Evolutionary conservation across 805 yeast species (phyloP).

Genomic region (Grigorovia yakushimaensis): DNA sequence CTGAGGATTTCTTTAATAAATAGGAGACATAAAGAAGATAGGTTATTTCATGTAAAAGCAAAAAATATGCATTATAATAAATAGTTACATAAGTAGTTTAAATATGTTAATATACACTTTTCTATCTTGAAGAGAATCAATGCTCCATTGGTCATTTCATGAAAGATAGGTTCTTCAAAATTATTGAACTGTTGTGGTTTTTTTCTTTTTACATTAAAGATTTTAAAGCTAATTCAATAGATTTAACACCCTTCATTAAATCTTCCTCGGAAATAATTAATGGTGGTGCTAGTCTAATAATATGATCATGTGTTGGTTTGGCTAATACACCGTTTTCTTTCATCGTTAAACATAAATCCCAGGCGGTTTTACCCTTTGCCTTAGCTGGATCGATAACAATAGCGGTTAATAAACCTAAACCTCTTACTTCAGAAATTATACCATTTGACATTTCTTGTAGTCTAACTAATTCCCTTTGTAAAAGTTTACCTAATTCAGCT

Average conservation of each 20-base stretch:
- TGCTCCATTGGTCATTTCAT: too few relatives aligned
- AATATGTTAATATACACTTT: too few relatives aligned
- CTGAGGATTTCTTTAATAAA: too few relatives aligned
- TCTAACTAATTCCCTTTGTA: slow-evolving; percentile 48
- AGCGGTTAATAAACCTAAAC: slow-evolving; percentile 81
- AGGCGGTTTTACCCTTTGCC: slow-evolving; percentile 84
- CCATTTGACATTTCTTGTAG: slow-evolving; percentile 45
- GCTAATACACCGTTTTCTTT: slow-evolving; percentile 84
- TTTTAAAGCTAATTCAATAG: slow-evolving; percentile 39
- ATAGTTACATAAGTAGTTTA: not conserved
- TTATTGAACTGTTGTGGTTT: too few relatives aligned
- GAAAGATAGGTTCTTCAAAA: too few relatives aligned
- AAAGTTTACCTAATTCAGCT: slow-evolving; percentile 53
- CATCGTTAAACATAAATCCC: slow-evolving; percentile 91
- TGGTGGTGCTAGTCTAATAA: slow-evolving; percentile 94
- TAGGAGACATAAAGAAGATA: too few relatives aligned
- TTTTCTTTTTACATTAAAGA: not conserved
- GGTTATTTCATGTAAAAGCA: too few relatives aligned
- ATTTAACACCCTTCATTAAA: slow-evolving; percentile 66
- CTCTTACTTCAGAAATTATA: slow-evolving; percentile 57
- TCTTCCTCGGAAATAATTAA: slow-evolving; percentile 84
- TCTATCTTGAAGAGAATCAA: too few relatives aligned
- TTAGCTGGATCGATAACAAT: slow-evolving; percentile 79
- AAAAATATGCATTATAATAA: too few relatives aligned
- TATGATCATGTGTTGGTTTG: slow-evolving; percentile 93